Percentiles rank a stretch among this genome's conserved stretches.
These are phyloP conservation scores for Aspergillus sojae DNA, from an alignment of 2,329 filamentous ascomycete species.

Conservation along the genomic window DNA sequence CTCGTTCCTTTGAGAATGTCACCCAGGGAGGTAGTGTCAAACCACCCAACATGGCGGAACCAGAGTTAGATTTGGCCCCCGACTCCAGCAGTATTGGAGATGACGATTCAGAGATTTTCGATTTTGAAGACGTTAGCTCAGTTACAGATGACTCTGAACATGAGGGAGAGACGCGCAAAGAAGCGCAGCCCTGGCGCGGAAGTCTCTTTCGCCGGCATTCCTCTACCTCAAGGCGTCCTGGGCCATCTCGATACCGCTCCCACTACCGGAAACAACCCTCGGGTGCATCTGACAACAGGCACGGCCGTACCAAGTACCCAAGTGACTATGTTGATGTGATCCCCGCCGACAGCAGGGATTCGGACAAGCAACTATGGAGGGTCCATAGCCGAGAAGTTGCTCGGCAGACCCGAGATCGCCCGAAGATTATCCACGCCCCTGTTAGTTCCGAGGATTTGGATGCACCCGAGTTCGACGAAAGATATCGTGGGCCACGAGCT, in stretches of 20 bases:
- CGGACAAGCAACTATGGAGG: constrained; percentile 8
- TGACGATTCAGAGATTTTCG: constrained; percentile 32
- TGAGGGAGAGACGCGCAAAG: constrained; percentile 23
- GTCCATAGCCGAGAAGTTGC: constrained; percentile 15
- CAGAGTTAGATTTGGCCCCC: constrained; percentile 18
- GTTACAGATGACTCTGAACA: constrained; percentile 30
- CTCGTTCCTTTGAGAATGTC: background rate
- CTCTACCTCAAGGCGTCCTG: constrained; percentile 21
- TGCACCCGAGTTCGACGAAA: constrained; percentile 8
- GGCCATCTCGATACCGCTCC: constrained; percentile 24
- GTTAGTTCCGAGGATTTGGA: constrained; percentile 18
- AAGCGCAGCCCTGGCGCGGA: constrained; percentile 18
- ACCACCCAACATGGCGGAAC: constrained; percentile 8
- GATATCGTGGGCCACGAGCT: constrained; percentile 13
- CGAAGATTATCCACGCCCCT: constrained; percentile 23
- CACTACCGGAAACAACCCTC: constrained; percentile 30
- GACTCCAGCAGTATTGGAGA: constrained; percentile 32
- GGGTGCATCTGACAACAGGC: constrained; percentile 8
- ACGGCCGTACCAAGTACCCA: constrained; percentile 17
- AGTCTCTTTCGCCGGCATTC: constrained; percentile 24
- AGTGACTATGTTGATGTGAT: constrained; percentile 27
- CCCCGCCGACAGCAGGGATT: constrained; percentile 25
- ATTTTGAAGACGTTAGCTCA: constrained; percentile 29
- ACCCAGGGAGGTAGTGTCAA: constrained; percentile 5
- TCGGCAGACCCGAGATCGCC: constrained; percentile 22